Base-by-base conservation (phyloP, 75 land plant genomes). In the Selaginella tamariscina region DNA sequence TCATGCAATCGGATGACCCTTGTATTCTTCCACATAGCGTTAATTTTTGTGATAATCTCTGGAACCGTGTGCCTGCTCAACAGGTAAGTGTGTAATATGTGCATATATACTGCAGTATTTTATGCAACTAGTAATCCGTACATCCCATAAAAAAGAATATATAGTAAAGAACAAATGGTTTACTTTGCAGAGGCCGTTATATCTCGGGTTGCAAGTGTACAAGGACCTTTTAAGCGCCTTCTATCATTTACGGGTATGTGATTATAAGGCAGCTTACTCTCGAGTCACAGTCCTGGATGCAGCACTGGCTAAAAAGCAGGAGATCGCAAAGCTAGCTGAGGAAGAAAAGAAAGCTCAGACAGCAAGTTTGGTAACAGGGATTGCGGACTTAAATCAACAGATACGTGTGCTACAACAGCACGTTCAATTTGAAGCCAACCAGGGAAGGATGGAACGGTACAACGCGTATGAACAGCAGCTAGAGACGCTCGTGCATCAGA, bases 1-100 rank as follows among this genome's bases (percentile, higher is more conserved):
- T 94, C 18, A 79, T 94, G 85, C 88, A 87, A 44, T 87, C 86
- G 91, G 86, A 85, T 27, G 87, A 89, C 73, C 56, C 72, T 8
- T 64, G 21, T 31, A 39, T 66, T 64, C 82, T 89, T 30, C 76
- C 80, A 68, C 31, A 67, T 49, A 77, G 85, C 65, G 80, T 82
- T 28, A 62, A 54, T 1, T 71, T 32, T 27, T 89, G 88, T 70
- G 72, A 80, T 60, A 39, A 71, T 32, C 31, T 90, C 11, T 90
- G 96, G 91, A 81, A 77, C 29, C 56, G 70, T 20, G 77, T 89
- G 66, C 80, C 83, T 0, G 64, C 66, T 27, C 73, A 84, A 32
- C 77, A 69, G 70, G 96, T 91, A 15, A 82, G 67, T 8, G 2
- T 27, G 32, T 15, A 8, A 28, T n/a, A 2, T 59, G 62, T 5